A percentile compares a stretch with the other conserved stretches of the same genome.
Evolutionary conservation across 257 asterid species (phyloP).

Genomic region (Ajuga chamaepitys): DNA sequence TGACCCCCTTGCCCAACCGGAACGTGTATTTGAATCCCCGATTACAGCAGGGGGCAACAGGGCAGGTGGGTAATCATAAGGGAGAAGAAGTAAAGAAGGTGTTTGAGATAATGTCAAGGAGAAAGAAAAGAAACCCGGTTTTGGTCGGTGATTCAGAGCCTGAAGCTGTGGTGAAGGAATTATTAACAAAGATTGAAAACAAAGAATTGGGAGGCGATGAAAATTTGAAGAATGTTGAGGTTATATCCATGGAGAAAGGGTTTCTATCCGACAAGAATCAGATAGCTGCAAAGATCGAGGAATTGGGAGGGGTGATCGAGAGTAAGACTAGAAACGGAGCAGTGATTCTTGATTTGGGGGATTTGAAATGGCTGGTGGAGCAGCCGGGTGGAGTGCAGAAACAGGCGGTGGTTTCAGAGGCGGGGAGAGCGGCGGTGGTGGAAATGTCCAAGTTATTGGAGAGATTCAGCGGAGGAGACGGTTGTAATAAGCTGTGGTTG

Average conservation of each 20-base stretch:
- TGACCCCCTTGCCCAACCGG: slow-evolving; percentile 27
- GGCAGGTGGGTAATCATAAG: slow-evolving; percentile 28
- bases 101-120: slow-evolving; percentile 54
- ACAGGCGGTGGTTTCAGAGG: slow-evolving; percentile 47
- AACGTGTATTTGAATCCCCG: slow-evolving; percentile 56
- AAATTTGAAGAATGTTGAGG: slow-evolving; percentile 37
- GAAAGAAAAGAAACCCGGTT: slow-evolving; percentile 75
- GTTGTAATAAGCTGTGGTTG: slow-evolving; percentile 49
- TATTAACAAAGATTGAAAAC: slow-evolving; percentile 43
- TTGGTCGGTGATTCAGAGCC: slow-evolving; percentile 79
- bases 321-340: slow-evolving; percentile 43
- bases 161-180: slow-evolving; percentile 60
- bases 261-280: slow-evolving; percentile 31
- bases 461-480: slow-evolving; percentile 33
- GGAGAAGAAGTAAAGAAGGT: slow-evolving; percentile 59
- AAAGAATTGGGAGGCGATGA: slow-evolving; percentile 39
- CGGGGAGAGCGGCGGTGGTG: slow-evolving; percentile 47
- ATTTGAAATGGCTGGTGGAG: slow-evolving; percentile 93
- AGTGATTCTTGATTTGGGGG: slow-evolving; percentile 83
- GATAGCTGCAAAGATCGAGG: slow-evolving; percentile 43
- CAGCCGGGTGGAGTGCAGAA: slow-evolving; percentile 33
- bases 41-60: slow-evolving; percentile 33
- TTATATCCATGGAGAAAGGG: slow-evolving; percentile 50
- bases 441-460: slow-evolving; percentile 55
- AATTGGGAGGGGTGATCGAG: slow-evolving; percentile 48